These are phyloP conservation scores for Ogataea neopini DNA, from an alignment of 805 yeast species.

Conservation along the genomic window DNA sequence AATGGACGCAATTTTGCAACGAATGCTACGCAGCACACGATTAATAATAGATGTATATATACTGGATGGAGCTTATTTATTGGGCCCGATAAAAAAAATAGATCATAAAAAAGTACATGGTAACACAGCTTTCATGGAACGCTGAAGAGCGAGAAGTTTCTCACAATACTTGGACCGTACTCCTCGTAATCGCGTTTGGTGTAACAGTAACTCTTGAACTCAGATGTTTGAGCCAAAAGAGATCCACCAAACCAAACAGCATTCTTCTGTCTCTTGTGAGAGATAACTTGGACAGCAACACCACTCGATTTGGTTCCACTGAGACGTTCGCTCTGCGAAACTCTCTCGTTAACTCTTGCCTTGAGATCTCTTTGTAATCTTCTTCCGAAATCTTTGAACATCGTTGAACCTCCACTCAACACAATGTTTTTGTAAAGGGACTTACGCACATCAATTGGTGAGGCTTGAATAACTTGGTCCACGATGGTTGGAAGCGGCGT, in stretches of 20 bases:
- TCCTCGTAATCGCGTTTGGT: slow-evolving; percentile 97
- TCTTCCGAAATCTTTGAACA: slow-evolving; percentile 98
- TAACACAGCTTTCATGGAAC: slow-evolving; percentile 60
- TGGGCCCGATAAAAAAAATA: neutral
- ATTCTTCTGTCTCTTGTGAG: slow-evolving; percentile 95
- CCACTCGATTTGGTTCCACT: slow-evolving; percentile 84
- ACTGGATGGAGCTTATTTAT: neutral
- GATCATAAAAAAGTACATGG: slow-evolving; percentile 2
- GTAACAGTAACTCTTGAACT: slow-evolving; percentile 93
- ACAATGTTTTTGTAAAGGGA: slow-evolving; percentile 95
- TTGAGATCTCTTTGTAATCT: slow-evolving; percentile 94
- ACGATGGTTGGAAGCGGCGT: slow-evolving; percentile 97
- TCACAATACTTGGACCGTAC: slow-evolving; percentile 95
- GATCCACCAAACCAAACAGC: slow-evolving; percentile 99
- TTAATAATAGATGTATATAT: slow-evolving; percentile 1
- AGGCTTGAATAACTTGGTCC: slow-evolving; percentile 89
- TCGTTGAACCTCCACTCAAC: slow-evolving; percentile 95
- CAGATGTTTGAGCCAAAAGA: slow-evolving; percentile 93
- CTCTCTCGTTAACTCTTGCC: slow-evolving; percentile 83
- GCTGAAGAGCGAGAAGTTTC: slow-evolving; percentile 93
- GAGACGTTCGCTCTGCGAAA: slow-evolving; percentile 73
- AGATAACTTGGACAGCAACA: slow-evolving; percentile 93
- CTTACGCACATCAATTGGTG: slow-evolving; percentile 98
- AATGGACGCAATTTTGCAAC: slow-evolving; percentile 28
- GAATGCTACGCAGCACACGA: neutral